These are phyloP conservation scores for Mycena sp. DNA, from an alignment of 1,284 basidiomycete species.

Conservation along the genomic window DNA sequence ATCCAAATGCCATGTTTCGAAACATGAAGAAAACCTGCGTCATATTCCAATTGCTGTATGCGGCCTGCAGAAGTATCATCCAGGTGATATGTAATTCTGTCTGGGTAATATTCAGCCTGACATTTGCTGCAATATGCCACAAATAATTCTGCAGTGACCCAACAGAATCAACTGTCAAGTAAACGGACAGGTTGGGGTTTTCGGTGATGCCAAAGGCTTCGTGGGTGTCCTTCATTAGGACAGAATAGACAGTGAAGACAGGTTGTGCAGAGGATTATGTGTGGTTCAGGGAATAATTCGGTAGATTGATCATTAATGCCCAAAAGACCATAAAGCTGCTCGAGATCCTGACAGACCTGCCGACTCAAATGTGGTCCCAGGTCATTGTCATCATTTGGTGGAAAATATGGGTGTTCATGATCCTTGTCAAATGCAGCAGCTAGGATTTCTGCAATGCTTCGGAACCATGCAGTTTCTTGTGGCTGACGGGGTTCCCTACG, in stretches of 20 bases:
- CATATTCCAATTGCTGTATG: slow-evolving; percentile 9
- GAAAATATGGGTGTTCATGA: slow-evolving; percentile 17
- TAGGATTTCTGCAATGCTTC: slow-evolving; percentile 2
- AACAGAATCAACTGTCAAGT: not conserved
- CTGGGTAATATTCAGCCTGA: slow-evolving; percentile 15
- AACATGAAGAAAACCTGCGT: slow-evolving; percentile 7
- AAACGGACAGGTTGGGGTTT: slow-evolving; percentile 1
- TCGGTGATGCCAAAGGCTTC: not conserved
- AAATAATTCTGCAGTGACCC: slow-evolving; percentile 13
- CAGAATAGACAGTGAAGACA: slow-evolving; percentile 7
- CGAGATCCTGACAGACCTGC: not conserved
- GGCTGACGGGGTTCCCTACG: slow-evolving; percentile 6
- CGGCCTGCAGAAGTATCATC: not conserved
- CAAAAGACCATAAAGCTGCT: slow-evolving; percentile 8
- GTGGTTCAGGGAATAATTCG: slow-evolving; percentile 6
- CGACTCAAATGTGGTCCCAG: not conserved
- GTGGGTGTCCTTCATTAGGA: not conserved
- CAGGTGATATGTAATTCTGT: slow-evolving; percentile 7
- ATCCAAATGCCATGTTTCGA: slow-evolving; percentile 23
- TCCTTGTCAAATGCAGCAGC: slow-evolving; percentile 4
- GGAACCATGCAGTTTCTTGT: slow-evolving; percentile 20
- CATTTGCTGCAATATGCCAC: slow-evolving; percentile 15
- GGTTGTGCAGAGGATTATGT: slow-evolving; percentile 5
- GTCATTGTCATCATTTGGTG: not conserved
- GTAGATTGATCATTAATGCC: not conserved